phyloP scores from a whole-genome alignment of 192 early-diverging fungal species.

The Lobosporangium transversale region DNA sequence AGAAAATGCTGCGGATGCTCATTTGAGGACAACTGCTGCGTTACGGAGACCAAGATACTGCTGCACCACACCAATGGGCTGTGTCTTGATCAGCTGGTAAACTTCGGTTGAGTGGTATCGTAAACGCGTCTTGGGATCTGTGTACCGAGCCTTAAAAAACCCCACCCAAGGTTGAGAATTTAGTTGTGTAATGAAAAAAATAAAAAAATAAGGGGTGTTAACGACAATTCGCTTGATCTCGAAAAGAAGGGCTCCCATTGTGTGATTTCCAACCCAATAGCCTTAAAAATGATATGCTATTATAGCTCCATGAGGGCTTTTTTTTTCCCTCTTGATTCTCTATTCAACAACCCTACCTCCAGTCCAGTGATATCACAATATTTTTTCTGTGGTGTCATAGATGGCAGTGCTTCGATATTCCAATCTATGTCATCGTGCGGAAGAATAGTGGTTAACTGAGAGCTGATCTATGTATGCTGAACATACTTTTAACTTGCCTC shows the following conservation, averaged over 20 bases:
- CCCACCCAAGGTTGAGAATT: too few relatives aligned
- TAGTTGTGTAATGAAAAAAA: neutral
- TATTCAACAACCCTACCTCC: slow-evolving; percentile 67
- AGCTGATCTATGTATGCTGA: neutral
- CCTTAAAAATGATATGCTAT: too few relatives aligned
- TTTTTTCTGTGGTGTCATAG: slow-evolving; percentile 84
- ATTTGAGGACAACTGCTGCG: slow-evolving; percentile 79
- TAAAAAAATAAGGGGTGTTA: too few relatives aligned
- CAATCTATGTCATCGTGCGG: slow-evolving; percentile 61
- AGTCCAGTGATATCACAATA: slow-evolving; percentile 94
- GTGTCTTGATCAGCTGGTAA: slow-evolving; percentile 76
- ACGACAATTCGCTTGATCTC: too few relatives aligned
- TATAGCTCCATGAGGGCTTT: neutral
- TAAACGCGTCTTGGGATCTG: slow-evolving; percentile 87
- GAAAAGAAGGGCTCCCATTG: too few relatives aligned
- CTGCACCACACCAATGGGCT: slow-evolving; percentile 84
- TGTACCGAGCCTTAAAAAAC: slow-evolving; percentile 84
- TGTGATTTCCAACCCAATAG: too few relatives aligned
- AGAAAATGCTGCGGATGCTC: neutral
- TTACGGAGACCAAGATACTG: slow-evolving; percentile 81
- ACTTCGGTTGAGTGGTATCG: slow-evolving; percentile 86
- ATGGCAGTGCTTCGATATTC: slow-evolving; percentile 86
- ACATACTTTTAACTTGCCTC: neutral
- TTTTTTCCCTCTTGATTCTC: too few relatives aligned
- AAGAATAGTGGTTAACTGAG: neutral